These are phyloP conservation scores for Tolypocladium ophioglossoides DNA, from an alignment of 2,329 filamentous ascomycete species.

Conservation along the genomic window DNA sequence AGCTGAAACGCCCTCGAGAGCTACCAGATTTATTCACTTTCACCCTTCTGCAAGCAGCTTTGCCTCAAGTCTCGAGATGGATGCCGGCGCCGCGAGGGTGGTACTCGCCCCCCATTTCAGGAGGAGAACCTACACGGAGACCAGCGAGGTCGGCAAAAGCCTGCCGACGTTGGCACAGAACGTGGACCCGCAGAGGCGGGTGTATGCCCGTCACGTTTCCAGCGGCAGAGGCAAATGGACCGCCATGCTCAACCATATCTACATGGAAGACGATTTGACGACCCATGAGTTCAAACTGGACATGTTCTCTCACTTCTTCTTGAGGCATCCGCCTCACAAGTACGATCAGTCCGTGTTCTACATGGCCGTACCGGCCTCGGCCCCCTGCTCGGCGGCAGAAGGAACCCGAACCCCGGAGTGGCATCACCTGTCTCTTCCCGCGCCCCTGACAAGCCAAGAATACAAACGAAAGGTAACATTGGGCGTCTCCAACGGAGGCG, in stretches of 20 bases:
- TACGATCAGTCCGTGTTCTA: neutral
- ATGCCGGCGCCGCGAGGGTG: neutral
- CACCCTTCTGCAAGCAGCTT: neutral
- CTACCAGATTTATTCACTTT: too few relatives aligned
- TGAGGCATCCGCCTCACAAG: neutral
- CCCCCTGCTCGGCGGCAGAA: neutral
- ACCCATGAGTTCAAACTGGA: neutral
- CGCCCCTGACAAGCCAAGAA: neutral
- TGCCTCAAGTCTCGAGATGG: neutral
- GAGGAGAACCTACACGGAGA: neutral
- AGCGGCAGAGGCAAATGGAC: neutral
- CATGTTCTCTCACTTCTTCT: neutral
- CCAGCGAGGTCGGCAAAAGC: neutral
- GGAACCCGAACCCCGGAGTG: neutral
- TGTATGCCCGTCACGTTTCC: neutral
- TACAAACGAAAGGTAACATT: neutral
- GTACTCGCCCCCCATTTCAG: neutral
- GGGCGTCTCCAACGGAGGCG: neutral
- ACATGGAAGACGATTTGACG: neutral
- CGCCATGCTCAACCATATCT: neutral
- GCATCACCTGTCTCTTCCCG: neutral
- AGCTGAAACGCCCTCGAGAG: too few relatives aligned
- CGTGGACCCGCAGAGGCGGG: neutral
- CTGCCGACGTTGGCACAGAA: neutral
- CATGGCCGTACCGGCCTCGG: neutral